phyloP scores from a whole-genome alignment of 768 basidiomycete genomes.

The Panaeolus papilionaceus region DNA sequence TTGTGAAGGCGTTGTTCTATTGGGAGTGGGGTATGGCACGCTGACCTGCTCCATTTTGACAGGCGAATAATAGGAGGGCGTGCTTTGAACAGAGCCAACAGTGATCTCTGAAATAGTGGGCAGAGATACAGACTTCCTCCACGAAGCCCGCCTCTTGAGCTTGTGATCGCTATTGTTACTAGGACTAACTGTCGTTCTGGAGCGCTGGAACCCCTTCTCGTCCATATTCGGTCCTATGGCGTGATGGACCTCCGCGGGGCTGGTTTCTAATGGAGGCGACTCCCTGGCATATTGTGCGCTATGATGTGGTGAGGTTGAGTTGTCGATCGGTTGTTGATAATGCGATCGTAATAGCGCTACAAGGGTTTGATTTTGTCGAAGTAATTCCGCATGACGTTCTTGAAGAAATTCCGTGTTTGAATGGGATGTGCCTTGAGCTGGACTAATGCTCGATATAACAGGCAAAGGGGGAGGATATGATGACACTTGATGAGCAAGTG shows the following conservation, averaged over 20 bases:
- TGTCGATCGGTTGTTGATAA: not conserved
- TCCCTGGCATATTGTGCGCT: not conserved
- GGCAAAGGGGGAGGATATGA: not conserved
- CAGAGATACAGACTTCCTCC: conserved; percentile 2
- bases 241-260: not conserved
- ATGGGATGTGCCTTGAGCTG: not conserved
- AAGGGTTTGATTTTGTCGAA: conserved; percentile 7
- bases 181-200: not conserved
- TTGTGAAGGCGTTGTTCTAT: not conserved
- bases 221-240: not conserved
- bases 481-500: not conserved
- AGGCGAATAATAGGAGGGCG: not conserved
- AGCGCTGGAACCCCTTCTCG: conserved; percentile 7
- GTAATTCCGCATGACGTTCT: conserved; percentile 4
- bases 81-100: not conserved
- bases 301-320: not conserved
- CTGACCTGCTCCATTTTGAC: not conserved
- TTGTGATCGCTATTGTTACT: not conserved
- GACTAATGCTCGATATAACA: not conserved
- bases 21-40: not conserved
- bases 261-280: not conserved
- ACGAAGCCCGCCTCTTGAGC: conserved; percentile 1
- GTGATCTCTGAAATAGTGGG: not conserved
- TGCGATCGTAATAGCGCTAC: not conserved
- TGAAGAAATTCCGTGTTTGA: not conserved